These are phyloP conservation scores for Davidsoniella australis DNA, from an alignment of 2,329 filamentous ascomycete genomes.

Conservation along the genomic window DNA sequence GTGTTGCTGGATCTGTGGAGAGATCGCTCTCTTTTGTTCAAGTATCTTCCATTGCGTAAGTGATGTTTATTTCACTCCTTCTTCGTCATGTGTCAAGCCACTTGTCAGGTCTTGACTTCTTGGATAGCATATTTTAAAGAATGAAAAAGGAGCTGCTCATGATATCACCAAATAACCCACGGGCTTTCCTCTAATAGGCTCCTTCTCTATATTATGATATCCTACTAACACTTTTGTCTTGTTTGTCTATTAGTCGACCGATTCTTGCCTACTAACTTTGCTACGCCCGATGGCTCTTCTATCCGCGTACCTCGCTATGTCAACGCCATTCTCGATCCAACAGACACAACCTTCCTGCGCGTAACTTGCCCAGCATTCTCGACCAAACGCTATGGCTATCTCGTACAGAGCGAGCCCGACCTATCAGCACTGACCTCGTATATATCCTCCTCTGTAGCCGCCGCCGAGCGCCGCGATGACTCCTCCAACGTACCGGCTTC, in stretches of 20 bases:
- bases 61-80: background rate
- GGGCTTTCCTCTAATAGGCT: no score
- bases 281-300: background rate
- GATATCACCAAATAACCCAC: no score
- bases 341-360: slow-evolving; percentile 14
- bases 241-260: background rate
- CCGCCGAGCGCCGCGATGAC: no score
- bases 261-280: background rate
- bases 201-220: background rate
- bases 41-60: background rate
- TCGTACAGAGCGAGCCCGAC: slow-evolving; percentile 7
- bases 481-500: no score
- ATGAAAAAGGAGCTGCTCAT: no score
- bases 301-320: slow-evolving; percentile 16
- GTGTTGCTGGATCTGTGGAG: background rate
- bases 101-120: no score
- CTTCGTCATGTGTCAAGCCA: no score
- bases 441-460: no score
- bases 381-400: slow-evolving; percentile 15
- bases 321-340: slow-evolving; percentile 18
- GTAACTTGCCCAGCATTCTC: slow-evolving; percentile 18
- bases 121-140: no score
- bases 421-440: background rate
- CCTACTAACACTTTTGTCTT: background rate
- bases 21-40: background rate